phyloP scores from a whole-genome alignment of 305 asterid genomes.

The Rubia peregrina region DNA sequence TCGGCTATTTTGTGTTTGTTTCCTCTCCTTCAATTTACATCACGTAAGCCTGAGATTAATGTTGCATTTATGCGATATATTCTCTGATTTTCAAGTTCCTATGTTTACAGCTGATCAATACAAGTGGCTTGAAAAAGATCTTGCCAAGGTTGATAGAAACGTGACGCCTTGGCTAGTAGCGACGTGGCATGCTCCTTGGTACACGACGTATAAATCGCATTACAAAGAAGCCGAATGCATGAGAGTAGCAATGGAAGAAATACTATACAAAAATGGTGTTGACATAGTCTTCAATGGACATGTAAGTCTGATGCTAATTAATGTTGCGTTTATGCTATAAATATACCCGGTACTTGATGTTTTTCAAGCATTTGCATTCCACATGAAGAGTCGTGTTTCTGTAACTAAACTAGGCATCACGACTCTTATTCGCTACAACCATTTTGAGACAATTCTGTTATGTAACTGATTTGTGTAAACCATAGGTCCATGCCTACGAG shows the following conservation, averaged over 20 bases:
- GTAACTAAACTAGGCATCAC: neutral
- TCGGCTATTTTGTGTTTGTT: neutral
- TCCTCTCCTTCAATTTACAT: too few species aligned
- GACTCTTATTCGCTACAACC: neutral
- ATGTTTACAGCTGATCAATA: constrained; percentile 58
- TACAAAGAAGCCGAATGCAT: constrained; percentile 94
- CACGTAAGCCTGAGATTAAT: too few species aligned
- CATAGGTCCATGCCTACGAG: constrained; percentile 92
- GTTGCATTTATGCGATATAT: too few species aligned
- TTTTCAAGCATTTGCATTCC: neutral
- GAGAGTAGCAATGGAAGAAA: constrained; percentile 80
- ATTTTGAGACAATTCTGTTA: neutral
- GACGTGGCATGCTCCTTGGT: constrained; percentile 98
- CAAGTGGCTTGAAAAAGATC: constrained; percentile 80
- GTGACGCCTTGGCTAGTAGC: constrained; percentile 88
- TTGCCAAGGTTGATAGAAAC: constrained; percentile 53
- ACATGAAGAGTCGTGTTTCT: neutral
- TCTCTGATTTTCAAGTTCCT: constrained; percentile 16
- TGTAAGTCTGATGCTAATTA: constrained; percentile 36
- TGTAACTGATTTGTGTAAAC: constrained; percentile 2
- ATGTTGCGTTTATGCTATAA: neutral
- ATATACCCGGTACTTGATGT: neutral
- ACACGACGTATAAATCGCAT: constrained; percentile 71
- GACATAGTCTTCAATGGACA: constrained; percentile 89
- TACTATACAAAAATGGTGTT: constrained; percentile 61